Evolutionary conservation across 2,329 filamentous ascomycete genomes (phyloP), one percentile per base, ranked within the genome.

Genomic region (Passalora sequoiae): DNA sequence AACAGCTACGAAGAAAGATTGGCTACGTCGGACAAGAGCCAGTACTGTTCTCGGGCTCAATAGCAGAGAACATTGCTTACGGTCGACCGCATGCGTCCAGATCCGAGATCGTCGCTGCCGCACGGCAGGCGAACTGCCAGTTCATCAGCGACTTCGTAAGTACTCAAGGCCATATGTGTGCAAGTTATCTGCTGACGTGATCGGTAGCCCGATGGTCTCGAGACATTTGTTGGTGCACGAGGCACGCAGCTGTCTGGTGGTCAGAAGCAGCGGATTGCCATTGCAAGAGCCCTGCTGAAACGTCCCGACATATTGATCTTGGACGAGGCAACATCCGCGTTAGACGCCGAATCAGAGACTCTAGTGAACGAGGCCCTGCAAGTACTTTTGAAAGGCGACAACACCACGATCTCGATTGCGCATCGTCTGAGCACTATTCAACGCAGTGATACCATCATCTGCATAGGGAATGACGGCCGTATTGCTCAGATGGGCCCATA

Each of bases 261-360:
- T 0, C 92, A 98, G 67, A 97, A 97, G 69, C 92, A 98, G 66
- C 84, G 92, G 51, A 97, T 98, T 58, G 92, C 92, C 27, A 98
- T 98, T 64, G 92, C 92, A 4, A 81, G 94, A 42, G 92, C 92
- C 9, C 75, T 98, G 20, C 81, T 98, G 56, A 97, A 97, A 67
- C 80, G 96, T 51, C 94, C 94, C 0, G 92, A 98, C 68, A 97
- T 98, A 51, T 73, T 98, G 20, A 94, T 98, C 48, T 78, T 98
- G 1, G 92, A 98, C 61, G 92, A 98, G 73, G 70, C 94, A 13
- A 98, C 94, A 0, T 95, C 88, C 2, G 92, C 92, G 0, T 76
- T 98, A 6, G 92, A 98, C 63, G 92, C 92, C 10, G 92, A 98
- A 66, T 95, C 88, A 0, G 92, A 98, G 66, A 97, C 92, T 0